Evolutionary conservation across 2,329 filamentous ascomycete genomes (phyloP).

Genomic region (Venturia aucupariae): DNA sequence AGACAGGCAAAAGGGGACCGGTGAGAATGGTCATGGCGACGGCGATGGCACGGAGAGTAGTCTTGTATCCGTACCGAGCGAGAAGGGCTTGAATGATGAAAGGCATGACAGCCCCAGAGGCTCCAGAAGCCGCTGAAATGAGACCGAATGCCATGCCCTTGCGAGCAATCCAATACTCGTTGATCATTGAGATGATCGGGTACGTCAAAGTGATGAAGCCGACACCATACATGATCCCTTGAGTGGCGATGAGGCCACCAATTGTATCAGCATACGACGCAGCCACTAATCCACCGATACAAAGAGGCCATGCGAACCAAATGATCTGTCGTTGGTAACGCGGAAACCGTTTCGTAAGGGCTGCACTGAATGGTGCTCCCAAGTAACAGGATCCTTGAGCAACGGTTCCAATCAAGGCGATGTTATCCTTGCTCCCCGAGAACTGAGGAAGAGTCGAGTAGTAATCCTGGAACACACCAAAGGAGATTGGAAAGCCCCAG

Average conservation of each 20-base stretch:
- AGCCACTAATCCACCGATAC: slow-evolving; percentile 27
- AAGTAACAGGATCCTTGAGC: slow-evolving; percentile 40
- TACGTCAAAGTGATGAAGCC: slow-evolving; percentile 43
- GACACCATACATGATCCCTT: slow-evolving; percentile 33
- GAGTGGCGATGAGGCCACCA: slow-evolving; percentile 29
- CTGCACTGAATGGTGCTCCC: slow-evolving; percentile 32
- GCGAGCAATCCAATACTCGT: slow-evolving; percentile 46
- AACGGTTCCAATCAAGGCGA: slow-evolving; percentile 55
- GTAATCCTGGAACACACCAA: slow-evolving; percentile 63
- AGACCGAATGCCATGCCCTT: slow-evolving; percentile 45
- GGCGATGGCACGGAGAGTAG: slow-evolving; percentile 36
- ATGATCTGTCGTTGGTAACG: slow-evolving; percentile 27
- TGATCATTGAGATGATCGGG: slow-evolving; percentile 40
- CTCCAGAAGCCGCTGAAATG: slow-evolving; percentile 25
- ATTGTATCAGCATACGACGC: slow-evolving; percentile 28
- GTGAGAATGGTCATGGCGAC: slow-evolving; percentile 29
- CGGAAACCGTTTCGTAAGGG: slow-evolving; percentile 30
- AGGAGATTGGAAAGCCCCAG: slow-evolving; percentile 58
- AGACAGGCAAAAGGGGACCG: slow-evolving; percentile 31
- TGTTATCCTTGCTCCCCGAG: slow-evolving; percentile 30
- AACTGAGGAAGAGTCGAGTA: slow-evolving; percentile 55
- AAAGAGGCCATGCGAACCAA: slow-evolving; percentile 24
- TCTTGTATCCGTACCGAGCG: slow-evolving; percentile 25
- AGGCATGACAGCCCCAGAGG: slow-evolving; percentile 15
- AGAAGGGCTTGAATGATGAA: slow-evolving; percentile 12